Conservation (phyloP, 116 monocot species). For the Dioscorea cayenensis region DNA sequence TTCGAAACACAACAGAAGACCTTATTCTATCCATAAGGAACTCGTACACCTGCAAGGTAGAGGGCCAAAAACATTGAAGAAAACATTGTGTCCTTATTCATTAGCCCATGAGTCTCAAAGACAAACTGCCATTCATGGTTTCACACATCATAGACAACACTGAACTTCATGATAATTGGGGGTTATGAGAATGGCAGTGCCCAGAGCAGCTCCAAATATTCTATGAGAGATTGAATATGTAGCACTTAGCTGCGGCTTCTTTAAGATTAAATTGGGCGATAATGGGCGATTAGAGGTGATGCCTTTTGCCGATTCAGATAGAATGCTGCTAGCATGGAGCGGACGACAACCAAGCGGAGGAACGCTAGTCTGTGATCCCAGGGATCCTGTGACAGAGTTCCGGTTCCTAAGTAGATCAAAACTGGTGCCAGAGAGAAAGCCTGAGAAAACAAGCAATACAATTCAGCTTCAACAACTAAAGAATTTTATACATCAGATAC, state of each 20-base stretch:
- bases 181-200: constrained; percentile 23
- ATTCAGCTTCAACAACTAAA: neutral
- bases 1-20: no score
- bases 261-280: constrained; percentile 53
- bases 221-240: constrained; percentile 62
- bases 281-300: constrained; percentile 45
- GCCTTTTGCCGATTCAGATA: constrained; percentile 23
- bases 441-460: neutral
- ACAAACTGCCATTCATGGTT: neutral
- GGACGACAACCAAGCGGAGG: neutral
- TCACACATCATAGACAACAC: constrained; percentile 36
- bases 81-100: neutral
- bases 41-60: no score
- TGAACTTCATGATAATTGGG: constrained; percentile 40
- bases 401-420: neutral
- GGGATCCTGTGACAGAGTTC: neutral
- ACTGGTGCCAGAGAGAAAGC: neutral
- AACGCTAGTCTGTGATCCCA: neutral
- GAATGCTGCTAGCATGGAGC: constrained; percentile 25
- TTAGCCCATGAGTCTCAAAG: neutral
- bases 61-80: no score
- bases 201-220: constrained; percentile 44
- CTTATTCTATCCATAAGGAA: no score
- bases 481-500: neutral
- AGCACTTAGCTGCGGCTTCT: constrained; percentile 58